Percentiles rank a stretch among this genome's conserved stretches.
phyloP scores from a whole-genome alignment of 441 rosid genomes.

The Eutrema salsugineum region DNA sequence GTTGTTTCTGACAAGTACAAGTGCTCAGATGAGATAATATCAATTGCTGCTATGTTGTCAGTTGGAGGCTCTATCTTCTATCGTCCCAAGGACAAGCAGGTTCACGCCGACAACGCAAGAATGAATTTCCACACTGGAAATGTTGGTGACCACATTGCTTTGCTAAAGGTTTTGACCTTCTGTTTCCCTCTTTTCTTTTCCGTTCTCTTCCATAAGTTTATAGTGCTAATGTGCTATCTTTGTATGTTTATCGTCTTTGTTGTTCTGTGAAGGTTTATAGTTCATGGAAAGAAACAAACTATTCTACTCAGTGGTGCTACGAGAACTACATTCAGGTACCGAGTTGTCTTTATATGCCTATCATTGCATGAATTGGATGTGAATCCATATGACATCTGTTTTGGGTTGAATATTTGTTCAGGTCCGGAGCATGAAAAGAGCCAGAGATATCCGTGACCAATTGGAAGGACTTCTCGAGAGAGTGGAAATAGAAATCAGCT shows the following conservation, averaged over 20 bases:
- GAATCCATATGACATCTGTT: constrained; percentile 4
- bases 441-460: constrained; percentile 93
- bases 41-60: constrained; percentile 95
- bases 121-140: constrained; percentile 92
- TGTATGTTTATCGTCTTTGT: constrained; percentile 8
- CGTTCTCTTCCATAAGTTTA: not conserved
- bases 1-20: constrained; percentile 92
- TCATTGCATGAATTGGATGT: not conserved
- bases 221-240: not conserved
- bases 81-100: constrained; percentile 97
- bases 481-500: constrained; percentile 83
- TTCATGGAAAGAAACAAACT: constrained; percentile 98
- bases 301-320: constrained; percentile 96
- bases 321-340: constrained; percentile 96
- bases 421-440: constrained; percentile 83
- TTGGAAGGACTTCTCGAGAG: constrained; percentile 96
- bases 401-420: not conserved
- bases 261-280: constrained; percentile 61
- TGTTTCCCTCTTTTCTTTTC: not conserved
- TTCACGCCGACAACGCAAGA: constrained; percentile 95
- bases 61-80: constrained; percentile 92
- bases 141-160: constrained; percentile 94
- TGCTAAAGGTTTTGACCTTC: constrained; percentile 70
- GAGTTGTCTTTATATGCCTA: not conserved
- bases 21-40: constrained; percentile 91